Conservation (phyloP, 805 yeast species). For the Candida suzukii region DNA sequence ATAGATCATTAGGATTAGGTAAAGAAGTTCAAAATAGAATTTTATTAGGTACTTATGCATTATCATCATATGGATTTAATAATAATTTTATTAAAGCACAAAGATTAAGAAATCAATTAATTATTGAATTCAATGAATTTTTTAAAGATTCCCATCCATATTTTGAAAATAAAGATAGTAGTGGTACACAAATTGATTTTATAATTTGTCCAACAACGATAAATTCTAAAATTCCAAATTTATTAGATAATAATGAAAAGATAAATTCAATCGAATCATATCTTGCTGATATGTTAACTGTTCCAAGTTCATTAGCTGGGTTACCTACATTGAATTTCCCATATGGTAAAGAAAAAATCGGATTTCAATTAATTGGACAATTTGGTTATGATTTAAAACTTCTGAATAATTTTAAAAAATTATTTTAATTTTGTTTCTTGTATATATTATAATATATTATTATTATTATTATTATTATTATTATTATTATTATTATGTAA, state of each 20-base stretch:
- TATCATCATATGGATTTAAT: slow-evolving; percentile 65
- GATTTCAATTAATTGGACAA: slow-evolving; percentile 82
- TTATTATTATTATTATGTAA: not conserved
- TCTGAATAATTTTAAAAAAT: slow-evolving; percentile 28
- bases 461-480: not conserved
- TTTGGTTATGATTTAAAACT: slow-evolving; percentile 72
- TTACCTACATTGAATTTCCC: slow-evolving; percentile 84
- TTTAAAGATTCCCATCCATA: slow-evolving; percentile 46
- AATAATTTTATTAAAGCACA: slow-evolving; percentile 78
- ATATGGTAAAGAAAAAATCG: slow-evolving; percentile 31
- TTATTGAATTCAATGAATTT: slow-evolving; percentile 56
- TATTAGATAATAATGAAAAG: slow-evolving; percentile 8
- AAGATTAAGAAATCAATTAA: slow-evolving; percentile 50
- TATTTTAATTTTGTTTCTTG: slow-evolving; percentile 4
- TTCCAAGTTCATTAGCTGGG: slow-evolving; percentile 90
- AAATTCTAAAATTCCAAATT: slow-evolving; percentile 38
- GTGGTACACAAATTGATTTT: slow-evolving; percentile 51
- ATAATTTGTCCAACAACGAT: slow-evolving; percentile 67
- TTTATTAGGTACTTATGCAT: slow-evolving; percentile 76
- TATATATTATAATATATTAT: not conserved
- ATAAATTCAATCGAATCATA: slow-evolving; percentile 49
- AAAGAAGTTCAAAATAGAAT: slow-evolving; percentile 79
- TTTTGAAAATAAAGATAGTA: slow-evolving; percentile 8
- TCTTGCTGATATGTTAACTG: slow-evolving; percentile 76
- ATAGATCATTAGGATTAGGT: slow-evolving; percentile 68